These are phyloP conservation scores for Penicillium sp. DNA, from an alignment of 2,329 filamentous ascomycete species.

Conservation along the genomic window DNA sequence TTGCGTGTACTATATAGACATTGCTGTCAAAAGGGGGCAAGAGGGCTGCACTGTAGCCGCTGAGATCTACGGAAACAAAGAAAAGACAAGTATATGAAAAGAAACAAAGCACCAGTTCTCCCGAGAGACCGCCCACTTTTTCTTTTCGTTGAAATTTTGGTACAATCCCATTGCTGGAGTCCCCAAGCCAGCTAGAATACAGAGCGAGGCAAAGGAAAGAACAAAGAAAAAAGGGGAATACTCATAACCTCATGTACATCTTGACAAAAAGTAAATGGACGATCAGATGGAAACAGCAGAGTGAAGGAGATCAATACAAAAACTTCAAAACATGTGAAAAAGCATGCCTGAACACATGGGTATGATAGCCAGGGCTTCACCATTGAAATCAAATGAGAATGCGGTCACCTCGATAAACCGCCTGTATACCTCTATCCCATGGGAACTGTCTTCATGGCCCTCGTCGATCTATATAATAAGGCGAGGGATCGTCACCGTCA, in stretches of 20 bases:
- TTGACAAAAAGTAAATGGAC: no score
- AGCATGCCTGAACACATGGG: background rate
- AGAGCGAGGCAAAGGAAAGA: background rate
- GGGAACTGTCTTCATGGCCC: conserved; percentile 15
- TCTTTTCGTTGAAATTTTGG: conserved; percentile 1
- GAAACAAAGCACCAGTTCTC: background rate
- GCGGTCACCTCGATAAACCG: no score
- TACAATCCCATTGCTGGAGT: conserved; percentile 1
- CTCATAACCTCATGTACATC: conserved; percentile 9
- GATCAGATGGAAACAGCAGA: background rate
- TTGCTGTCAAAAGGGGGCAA: no score
- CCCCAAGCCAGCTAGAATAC: conserved; percentile 5
- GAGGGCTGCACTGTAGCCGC: no score
- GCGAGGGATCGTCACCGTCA: conserved; percentile 32
- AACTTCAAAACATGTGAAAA: background rate
- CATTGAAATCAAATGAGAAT: background rate
- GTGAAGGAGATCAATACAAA: background rate
- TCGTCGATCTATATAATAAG: conserved; percentile 29
- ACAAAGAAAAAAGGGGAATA: background rate
- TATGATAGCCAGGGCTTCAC: background rate
- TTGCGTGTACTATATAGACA: no score
- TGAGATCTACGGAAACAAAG: no score
- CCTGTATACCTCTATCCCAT: no score
- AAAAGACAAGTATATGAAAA: no score
- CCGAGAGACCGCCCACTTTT: no score